Percentiles rank a stretch among this genome's conserved stretches.
phyloP scores from a whole-genome alignment of 805 yeast genomes.

The Candida pseudofarinosa region DNA sequence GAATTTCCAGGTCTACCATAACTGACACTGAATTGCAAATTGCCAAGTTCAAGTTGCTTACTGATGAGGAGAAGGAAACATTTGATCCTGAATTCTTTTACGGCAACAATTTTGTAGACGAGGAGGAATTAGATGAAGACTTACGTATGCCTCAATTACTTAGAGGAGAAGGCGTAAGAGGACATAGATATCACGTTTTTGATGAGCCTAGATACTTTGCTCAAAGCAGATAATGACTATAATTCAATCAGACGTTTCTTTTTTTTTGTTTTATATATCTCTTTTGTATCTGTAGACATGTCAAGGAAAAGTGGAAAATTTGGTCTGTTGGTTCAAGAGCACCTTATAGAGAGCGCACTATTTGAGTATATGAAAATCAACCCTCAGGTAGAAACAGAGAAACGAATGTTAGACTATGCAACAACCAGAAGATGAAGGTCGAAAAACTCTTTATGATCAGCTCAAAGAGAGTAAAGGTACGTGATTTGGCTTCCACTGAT shows the following conservation, averaged over 20 bases:
- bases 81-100: constrained; percentile 40
- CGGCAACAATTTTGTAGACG: constrained; percentile 54
- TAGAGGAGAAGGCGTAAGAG: constrained; percentile 89
- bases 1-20: constrained; percentile 87
- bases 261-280: background rate
- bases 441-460: constrained; percentile 42
- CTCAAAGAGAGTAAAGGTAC: constrained; percentile 36
- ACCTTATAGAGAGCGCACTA: no score
- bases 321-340: no score
- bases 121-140: constrained; percentile 52
- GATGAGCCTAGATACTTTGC: constrained; percentile 85
- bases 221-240: constrained; percentile 9
- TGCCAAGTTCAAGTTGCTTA: constrained; percentile 76
- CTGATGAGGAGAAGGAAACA: constrained; percentile 28
- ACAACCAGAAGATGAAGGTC: constrained; percentile 11
- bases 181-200: constrained; percentile 90
- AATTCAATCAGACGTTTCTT: background rate
- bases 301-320: background rate
- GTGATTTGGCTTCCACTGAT: constrained; percentile 13
- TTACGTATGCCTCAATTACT: constrained; percentile 75
- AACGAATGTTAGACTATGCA: constrained; percentile 5
- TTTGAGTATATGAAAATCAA: no score
- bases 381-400: background rate
- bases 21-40: constrained; percentile 97
- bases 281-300: no score